Conservation (phyloP, 805 yeast species). For the Lipomyces starkeyi region DNA sequence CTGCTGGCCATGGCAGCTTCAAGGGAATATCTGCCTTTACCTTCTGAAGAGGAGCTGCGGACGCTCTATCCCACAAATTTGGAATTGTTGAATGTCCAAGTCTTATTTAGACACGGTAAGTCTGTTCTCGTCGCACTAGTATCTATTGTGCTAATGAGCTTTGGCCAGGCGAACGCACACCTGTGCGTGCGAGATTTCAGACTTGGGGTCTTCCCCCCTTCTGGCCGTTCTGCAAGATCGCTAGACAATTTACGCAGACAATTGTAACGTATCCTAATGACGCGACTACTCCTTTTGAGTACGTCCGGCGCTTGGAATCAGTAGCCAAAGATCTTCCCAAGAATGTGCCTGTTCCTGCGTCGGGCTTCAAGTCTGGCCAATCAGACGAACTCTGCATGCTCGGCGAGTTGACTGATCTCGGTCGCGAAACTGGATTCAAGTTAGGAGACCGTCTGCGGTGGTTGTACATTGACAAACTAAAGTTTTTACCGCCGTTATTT, state of each 20-base stretch:
- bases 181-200: conserved; percentile 38
- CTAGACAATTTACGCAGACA: conserved; percentile 29
- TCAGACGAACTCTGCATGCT: conserved; percentile 32
- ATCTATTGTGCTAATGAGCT: not conserved
- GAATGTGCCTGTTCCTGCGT: conserved; percentile 34
- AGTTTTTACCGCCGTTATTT: conserved; percentile 31
- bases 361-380: conserved; percentile 24
- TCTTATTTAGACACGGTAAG: conserved; percentile 34
- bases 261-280: conserved; percentile 32
- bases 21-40: conserved; percentile 25
- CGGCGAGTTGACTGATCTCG: conserved; percentile 37
- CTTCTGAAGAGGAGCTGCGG: conserved; percentile 25
- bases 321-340: conserved; percentile 31
- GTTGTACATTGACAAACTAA: conserved; percentile 32
- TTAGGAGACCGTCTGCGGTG: conserved; percentile 36
- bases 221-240: conserved; percentile 37
- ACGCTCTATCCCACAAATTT: conserved; percentile 33
- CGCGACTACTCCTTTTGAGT: conserved; percentile 30
- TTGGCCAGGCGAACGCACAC: conserved; percentile 36
- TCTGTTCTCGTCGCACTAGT: not conserved
- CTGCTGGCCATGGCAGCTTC: conserved; percentile 25
- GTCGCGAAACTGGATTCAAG: conserved; percentile 33
- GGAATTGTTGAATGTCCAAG: conserved; percentile 35
- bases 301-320: conserved; percentile 33
- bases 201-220: conserved; percentile 36